Evolutionary conservation across 2,329 filamentous ascomycete genomes (phyloP).

Genomic region (Talaromyces sp.): DNA sequence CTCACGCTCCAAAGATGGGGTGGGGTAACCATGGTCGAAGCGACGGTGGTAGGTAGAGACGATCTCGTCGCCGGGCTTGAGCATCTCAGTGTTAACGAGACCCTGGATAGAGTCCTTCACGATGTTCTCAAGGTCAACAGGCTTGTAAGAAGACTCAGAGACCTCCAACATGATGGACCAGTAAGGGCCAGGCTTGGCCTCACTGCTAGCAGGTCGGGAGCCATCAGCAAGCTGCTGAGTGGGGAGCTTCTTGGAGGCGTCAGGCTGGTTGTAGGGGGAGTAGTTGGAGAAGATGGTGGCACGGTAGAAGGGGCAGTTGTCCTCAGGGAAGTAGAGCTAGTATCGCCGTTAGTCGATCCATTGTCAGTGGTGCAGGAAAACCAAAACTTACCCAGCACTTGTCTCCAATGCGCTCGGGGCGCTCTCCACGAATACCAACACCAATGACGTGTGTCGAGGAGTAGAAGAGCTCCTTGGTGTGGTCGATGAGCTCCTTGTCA

Average conservation of each 20-base stretch:
- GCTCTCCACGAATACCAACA: constrained; percentile 85
- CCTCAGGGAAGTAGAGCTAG: constrained; percentile 94
- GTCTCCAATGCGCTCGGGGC: constrained; percentile 94
- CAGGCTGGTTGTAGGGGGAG: constrained; percentile 95
- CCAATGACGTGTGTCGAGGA: constrained; percentile 96
- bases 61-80: constrained; percentile 85
- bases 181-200: constrained; percentile 85
- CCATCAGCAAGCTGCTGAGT: constrained; percentile 84
- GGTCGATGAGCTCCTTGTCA: constrained; percentile 74
- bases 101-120: constrained; percentile 91
- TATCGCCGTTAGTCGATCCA: neutral
- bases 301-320: constrained; percentile 98
- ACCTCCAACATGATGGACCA: constrained; percentile 99
- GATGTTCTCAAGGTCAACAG: constrained; percentile 79
- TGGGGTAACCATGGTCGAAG: constrained; percentile 98
- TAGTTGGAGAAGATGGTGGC: constrained; percentile 99
- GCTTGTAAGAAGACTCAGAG: constrained; percentile 93
- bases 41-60: constrained; percentile 97
- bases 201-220: constrained; percentile 68
- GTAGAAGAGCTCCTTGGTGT: constrained; percentile 92
- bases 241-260: constrained; percentile 75
- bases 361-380: neutral
- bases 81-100: constrained; percentile 96
- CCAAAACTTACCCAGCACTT: constrained; percentile 81
- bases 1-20: constrained; percentile 90